A percentile compares a stretch with the other conserved stretches of the same genome.
Evolutionary conservation across 805 yeast species (phyloP).

Genomic region (Kregervanrija fluxuum): DNA sequence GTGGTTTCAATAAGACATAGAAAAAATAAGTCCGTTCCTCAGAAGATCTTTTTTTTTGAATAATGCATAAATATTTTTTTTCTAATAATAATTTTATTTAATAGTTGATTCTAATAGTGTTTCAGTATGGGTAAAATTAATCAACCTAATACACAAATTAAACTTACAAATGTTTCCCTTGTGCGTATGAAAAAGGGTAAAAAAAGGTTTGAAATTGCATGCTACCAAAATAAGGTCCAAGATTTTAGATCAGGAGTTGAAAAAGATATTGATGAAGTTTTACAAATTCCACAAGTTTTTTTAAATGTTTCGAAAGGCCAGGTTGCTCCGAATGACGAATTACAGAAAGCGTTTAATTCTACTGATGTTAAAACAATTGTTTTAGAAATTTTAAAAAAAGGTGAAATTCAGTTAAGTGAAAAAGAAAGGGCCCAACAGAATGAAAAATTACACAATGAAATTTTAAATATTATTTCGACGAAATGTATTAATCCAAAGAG

Average conservation of each 20-base stretch:
- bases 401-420: constrained; percentile 91
- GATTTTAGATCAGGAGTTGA: constrained; percentile 88
- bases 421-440: constrained; percentile 83
- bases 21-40: too few relatives aligned
- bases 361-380: constrained; percentile 71
- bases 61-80: background rate
- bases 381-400: constrained; percentile 75
- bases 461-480: constrained; percentile 74
- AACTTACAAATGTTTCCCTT: constrained; percentile 87
- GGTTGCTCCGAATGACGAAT: constrained; percentile 82
- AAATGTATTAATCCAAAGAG: constrained; percentile 89
- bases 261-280: constrained; percentile 89
- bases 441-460: constrained; percentile 48
- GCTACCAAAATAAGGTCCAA: constrained; percentile 94
- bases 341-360: constrained; percentile 65
- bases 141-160: constrained; percentile 86
- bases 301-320: constrained; percentile 90
- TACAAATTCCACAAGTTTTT: constrained; percentile 94
- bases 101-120: background rate
- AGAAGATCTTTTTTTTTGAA: too few relatives aligned
- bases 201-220: constrained; percentile 89
- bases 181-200: constrained; percentile 88
- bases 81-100: background rate
- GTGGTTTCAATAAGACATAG: too few relatives aligned
- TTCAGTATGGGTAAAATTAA: constrained; percentile 41